phyloP scores from a whole-genome alignment of 1,284 basidiomycete species.

The Neonothopanus nambi region DNA sequence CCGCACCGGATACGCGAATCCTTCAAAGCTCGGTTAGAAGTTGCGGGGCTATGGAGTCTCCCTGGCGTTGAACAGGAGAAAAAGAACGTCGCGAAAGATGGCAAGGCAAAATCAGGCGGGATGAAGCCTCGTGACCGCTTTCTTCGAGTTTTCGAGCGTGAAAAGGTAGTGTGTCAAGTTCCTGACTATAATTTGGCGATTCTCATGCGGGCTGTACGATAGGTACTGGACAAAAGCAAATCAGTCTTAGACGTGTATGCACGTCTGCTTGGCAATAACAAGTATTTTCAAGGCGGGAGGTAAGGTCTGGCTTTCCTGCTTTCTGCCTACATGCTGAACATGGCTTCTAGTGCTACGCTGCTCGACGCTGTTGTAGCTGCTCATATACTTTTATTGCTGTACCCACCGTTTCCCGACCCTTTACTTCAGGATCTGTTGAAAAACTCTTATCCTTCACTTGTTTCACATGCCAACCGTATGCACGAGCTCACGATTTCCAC shows the following conservation, averaged over 20 bases:
- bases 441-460: conserved; percentile 55
- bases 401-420: conserved; percentile 62
- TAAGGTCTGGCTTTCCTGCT: conserved; percentile 21
- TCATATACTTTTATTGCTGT: conserved; percentile 59
- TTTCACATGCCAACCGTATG: conserved; percentile 55
- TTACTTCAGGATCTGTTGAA: conserved; percentile 53
- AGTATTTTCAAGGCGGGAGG: conserved; percentile 54
- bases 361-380: conserved; percentile 68
- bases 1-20: conserved; percentile 60
- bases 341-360: conserved; percentile 4
- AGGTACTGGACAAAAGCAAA: conserved; percentile 65
- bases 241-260: conserved; percentile 57
- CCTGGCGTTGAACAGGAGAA: conserved; percentile 42
- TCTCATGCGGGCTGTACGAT: conserved; percentile 2
- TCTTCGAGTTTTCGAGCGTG: conserved; percentile 57
- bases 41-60: conserved; percentile 61
- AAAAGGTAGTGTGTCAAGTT: conserved; percentile 48
- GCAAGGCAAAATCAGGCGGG: conserved; percentile 32
- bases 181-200: not conserved
- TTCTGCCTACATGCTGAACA: not conserved
- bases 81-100: conserved; percentile 36
- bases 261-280: conserved; percentile 50
- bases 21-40: conserved; percentile 58
- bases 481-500: conserved; percentile 26
- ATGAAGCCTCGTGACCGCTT: conserved; percentile 39